phyloP scores from a whole-genome alignment of 371 early-diverging fungal genomes.

The Mortierella sp. region DNA sequence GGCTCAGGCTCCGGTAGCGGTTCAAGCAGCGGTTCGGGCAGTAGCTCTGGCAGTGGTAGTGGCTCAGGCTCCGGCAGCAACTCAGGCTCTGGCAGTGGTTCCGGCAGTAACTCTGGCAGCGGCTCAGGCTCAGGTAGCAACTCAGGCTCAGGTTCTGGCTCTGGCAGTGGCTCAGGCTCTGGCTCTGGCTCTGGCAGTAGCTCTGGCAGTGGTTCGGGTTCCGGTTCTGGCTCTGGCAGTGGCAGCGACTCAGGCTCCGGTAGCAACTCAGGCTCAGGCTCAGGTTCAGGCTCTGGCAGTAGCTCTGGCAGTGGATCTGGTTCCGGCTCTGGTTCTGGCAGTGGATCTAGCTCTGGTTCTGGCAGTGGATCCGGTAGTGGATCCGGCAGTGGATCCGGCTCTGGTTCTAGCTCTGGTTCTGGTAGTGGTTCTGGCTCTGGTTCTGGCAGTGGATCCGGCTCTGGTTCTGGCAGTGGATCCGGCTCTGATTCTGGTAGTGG shows the following conservation, averaged over 20 bases:
- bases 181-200: slow-evolving; percentile 11
- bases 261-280: background rate
- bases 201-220: slow-evolving; percentile 5
- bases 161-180: slow-evolving; percentile 21
- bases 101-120: background rate
- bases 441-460: no score
- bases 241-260: slow-evolving; percentile 2
- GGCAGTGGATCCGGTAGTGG: background rate
- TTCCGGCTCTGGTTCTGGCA: background rate
- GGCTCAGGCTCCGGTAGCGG: slow-evolving; percentile 1
- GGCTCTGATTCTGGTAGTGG: slow-evolving; percentile 1
- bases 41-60: background rate
- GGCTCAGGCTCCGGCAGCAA: background rate
- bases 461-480: slow-evolving; percentile 5
- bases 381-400: slow-evolving; percentile 2
- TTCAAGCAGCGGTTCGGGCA: background rate
- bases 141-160: slow-evolving; percentile 4
- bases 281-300: background rate
- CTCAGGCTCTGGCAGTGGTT: background rate
- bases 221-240: slow-evolving; percentile 14
- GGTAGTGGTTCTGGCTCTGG: slow-evolving; percentile 3
- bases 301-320: slow-evolving; percentile 3
- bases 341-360: slow-evolving; percentile 2
- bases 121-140: background rate
- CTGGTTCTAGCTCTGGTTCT: slow-evolving; percentile 10